These are phyloP conservation scores for Cardiospermum halicacabum DNA, from an alignment of 345 rosid species.

Conservation along the genomic window DNA sequence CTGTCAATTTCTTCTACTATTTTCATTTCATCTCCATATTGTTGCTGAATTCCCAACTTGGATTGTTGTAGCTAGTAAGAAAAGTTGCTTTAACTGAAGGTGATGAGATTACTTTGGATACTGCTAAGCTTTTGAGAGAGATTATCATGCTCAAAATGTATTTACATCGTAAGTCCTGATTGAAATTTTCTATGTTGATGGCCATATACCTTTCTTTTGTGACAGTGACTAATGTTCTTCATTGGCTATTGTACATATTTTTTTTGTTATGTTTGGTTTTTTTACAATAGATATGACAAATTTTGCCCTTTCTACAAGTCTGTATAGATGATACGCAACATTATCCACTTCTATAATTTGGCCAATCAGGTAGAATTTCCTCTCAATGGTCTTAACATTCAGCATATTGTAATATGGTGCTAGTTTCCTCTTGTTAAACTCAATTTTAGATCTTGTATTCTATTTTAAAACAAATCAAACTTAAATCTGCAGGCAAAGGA, in stretches of 20 bases:
- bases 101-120: conserved; percentile 93
- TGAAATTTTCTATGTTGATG: background rate
- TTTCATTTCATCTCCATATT: conserved; percentile 10
- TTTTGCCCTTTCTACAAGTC: conserved; percentile 99
- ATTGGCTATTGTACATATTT: background rate
- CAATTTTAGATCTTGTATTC: background rate
- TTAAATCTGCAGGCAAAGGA: conserved; percentile 69
- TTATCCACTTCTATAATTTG: conserved; percentile 86
- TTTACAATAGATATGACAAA: conserved; percentile 71
- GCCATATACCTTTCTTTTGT: background rate
- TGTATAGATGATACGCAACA: conserved; percentile 99
- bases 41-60: conserved; percentile 8
- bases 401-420: background rate
- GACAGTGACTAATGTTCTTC: background rate
- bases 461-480: background rate
- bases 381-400: background rate
- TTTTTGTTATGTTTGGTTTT: conserved; percentile 8
- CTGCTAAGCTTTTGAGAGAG: conserved; percentile 99
- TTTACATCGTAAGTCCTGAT: conserved; percentile 77
- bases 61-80: conserved; percentile 77
- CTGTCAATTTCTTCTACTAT: background rate
- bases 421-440: too few relatives aligned
- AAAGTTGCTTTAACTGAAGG: conserved; percentile 97
- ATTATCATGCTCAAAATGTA: conserved; percentile 98
- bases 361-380: conserved; percentile 77